Percentiles rank a stretch among this genome's conserved stretches.
Evolutionary conservation across 2,329 filamentous ascomycete species (phyloP).

Genomic region (Podosphaera aphanis): DNA sequence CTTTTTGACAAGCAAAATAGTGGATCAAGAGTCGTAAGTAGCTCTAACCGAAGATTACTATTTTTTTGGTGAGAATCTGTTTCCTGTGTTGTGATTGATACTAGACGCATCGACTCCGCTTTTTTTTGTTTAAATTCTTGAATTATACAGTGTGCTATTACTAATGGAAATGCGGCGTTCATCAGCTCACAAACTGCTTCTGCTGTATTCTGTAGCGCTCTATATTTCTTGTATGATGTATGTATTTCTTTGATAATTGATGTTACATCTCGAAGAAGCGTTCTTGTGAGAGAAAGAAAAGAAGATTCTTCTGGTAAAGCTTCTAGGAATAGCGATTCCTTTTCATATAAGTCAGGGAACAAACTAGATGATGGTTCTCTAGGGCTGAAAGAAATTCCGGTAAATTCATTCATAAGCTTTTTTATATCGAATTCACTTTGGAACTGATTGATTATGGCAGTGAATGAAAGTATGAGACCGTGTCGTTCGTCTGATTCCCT

Average conservation of each 20-base stretch:
- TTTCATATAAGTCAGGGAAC: not conserved
- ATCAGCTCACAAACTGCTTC: slow-evolving; percentile 37
- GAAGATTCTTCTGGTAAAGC: not conserved
- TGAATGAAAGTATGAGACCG: slow-evolving; percentile 38
- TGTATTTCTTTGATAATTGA: not conserved
- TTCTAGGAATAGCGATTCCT: not conserved
- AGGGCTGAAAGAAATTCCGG: no score
- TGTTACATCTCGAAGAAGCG: not conserved
- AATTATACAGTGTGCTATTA: not conserved
- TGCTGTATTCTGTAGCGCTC: slow-evolving; percentile 35
- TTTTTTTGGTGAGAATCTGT: not conserved
- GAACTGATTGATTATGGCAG: slow-evolving; percentile 24
- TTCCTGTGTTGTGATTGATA: not conserved
- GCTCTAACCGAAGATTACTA: not conserved
- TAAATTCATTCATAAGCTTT: not conserved
- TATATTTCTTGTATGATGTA: not conserved
- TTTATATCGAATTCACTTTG: not conserved
- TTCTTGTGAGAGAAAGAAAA: not conserved
- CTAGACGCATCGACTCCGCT: not conserved
- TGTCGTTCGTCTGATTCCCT: slow-evolving; percentile 48
- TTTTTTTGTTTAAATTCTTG: not conserved
- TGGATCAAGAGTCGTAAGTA: not conserved
- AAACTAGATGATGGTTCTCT: not conserved
- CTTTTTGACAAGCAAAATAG: not conserved
- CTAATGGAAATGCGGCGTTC: slow-evolving; percentile 25